A percentile compares a stretch with the other conserved stretches of the same genome.
Evolutionary conservation across 129 eudicot genomes (phyloP).

Genomic region (Chrysanthemum lavandulifolium): DNA sequence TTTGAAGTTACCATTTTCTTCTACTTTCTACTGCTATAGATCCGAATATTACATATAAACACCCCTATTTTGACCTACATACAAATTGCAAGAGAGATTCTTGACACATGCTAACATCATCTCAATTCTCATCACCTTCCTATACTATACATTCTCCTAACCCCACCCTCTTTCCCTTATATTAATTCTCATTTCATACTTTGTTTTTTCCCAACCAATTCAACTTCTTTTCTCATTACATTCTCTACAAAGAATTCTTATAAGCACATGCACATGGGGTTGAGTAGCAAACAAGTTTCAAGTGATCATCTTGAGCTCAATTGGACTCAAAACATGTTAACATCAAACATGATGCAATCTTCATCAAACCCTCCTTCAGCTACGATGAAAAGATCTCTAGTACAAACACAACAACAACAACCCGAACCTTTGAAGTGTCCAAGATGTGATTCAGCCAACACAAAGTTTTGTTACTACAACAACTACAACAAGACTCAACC

Average conservation of each 20-base stretch:
- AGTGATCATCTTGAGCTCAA: conserved; percentile 46
- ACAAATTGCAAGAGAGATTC: conserved; percentile 29
- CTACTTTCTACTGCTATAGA: too few species aligned
- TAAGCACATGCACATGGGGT: conserved; percentile 38
- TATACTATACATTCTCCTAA: conserved; percentile 28
- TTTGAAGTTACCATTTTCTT: too few species aligned
- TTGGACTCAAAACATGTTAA: conserved; percentile 43
- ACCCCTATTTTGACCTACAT: conserved; percentile 29
- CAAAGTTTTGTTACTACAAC: conserved; percentile 91
- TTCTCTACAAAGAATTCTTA: background rate
- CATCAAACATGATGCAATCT: conserved; percentile 25
- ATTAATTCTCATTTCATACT: conserved; percentile 21
- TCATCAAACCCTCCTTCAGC: conserved; percentile 39
- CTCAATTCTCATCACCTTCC: conserved; percentile 44
- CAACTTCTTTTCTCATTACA: conserved; percentile 6
- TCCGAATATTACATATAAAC: background rate
- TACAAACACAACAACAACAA: conserved; percentile 36
- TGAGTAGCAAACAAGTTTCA: conserved; percentile 58
- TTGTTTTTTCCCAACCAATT: conserved; percentile 27
- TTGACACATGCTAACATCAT: conserved; percentile 17
- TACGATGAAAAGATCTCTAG: conserved; percentile 23
- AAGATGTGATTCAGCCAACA: conserved; percentile 71
- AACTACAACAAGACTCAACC: conserved; percentile 92
- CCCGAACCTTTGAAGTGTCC: conserved; percentile 64
- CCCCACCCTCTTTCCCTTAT: conserved; percentile 13